A percentile compares a stretch with the other conserved stretches of the same genome.
These are phyloP conservation scores for Trichoderma reesei DNA, from an alignment of 495 filamentous ascomycete genomes.

Conservation along the genomic window DNA sequence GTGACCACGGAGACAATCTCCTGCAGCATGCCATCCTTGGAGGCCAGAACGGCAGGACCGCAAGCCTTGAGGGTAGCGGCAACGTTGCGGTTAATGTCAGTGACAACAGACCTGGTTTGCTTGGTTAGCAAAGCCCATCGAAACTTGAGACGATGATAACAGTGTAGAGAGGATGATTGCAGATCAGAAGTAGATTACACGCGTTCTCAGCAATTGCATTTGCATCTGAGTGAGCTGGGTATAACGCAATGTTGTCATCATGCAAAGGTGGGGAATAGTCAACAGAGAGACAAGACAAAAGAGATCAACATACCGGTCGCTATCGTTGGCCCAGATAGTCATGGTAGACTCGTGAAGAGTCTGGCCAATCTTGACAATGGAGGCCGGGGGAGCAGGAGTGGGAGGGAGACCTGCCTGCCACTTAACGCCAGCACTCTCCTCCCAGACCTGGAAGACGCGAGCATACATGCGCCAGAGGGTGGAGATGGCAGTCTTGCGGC, in stretches of 20 bases:
- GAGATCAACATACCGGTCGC: conserved; percentile 65
- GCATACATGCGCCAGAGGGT: conserved; percentile 91
- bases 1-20: conserved; percentile 51
- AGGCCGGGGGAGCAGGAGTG: conserved; percentile 61
- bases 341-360: conserved; percentile 79
- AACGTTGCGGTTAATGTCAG: conserved; percentile 90
- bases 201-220: conserved; percentile 83
- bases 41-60: conserved; percentile 75
- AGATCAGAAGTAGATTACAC: conserved; percentile 35
- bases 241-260: conserved; percentile 89
- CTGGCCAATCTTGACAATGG: conserved; percentile 78
- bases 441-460: conserved; percentile 76
- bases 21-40: conserved; percentile 51
- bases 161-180: conserved; percentile 13
- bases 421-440: conserved; percentile 66
- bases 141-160: background rate
- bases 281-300: conserved; percentile 13
- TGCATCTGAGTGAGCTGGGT: conserved; percentile 99
- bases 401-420: conserved; percentile 86
- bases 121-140: conserved; percentile 6
- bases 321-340: conserved; percentile 76
- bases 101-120: conserved; percentile 70
- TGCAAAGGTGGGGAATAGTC: conserved; percentile 25
- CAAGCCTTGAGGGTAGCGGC: conserved; percentile 88
- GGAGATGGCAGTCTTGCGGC: conserved; percentile 79